Percentiles rank a stretch among this genome's conserved stretches.
Conservation (phyloP, 345 rosid species). For the Boechera retrofracta region DNA sequence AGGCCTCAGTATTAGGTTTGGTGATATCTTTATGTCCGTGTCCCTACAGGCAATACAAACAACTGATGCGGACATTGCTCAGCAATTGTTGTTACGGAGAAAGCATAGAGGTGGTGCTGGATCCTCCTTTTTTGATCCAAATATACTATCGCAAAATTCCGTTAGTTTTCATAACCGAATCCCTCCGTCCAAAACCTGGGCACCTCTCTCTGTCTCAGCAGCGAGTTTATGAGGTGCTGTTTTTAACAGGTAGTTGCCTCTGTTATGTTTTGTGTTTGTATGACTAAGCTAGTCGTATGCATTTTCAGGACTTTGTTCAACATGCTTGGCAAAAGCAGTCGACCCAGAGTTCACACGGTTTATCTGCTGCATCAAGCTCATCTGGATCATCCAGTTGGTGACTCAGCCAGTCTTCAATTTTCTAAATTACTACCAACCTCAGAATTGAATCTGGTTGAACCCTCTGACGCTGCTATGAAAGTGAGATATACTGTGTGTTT, state of each 20-base stretch:
- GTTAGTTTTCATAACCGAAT: conserved; percentile 76
- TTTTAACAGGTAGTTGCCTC: conserved; percentile 19
- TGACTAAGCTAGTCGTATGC: background rate
- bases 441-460: conserved; percentile 60
- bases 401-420: conserved; percentile 51
- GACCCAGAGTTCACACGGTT: conserved; percentile 61
- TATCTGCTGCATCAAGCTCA: conserved; percentile 62
- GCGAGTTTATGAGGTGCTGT: conserved; percentile 90
- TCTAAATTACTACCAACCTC: conserved; percentile 54
- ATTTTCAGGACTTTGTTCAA: conserved; percentile 87
- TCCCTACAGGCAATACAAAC: conserved; percentile 79
- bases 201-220: conserved; percentile 86
- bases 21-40: conserved; percentile 9
- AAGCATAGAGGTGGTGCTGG: conserved; percentile 86
- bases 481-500: conserved; percentile 44
- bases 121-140: conserved; percentile 72
- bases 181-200: conserved; percentile 95
- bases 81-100: conserved; percentile 76
- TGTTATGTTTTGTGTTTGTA: conserved; percentile 31
- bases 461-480: conserved; percentile 54
- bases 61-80: conserved; percentile 86
- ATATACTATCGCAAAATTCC: conserved; percentile 72
- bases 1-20: background rate
- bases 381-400: conserved; percentile 56
- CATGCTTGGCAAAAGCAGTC: conserved; percentile 98